Percentiles rank a stretch among this genome's conserved stretches.
phyloP scores from a whole-genome alignment of 2,329 filamentous ascomycete genomes.

The Kalaharituber pfeilii region DNA sequence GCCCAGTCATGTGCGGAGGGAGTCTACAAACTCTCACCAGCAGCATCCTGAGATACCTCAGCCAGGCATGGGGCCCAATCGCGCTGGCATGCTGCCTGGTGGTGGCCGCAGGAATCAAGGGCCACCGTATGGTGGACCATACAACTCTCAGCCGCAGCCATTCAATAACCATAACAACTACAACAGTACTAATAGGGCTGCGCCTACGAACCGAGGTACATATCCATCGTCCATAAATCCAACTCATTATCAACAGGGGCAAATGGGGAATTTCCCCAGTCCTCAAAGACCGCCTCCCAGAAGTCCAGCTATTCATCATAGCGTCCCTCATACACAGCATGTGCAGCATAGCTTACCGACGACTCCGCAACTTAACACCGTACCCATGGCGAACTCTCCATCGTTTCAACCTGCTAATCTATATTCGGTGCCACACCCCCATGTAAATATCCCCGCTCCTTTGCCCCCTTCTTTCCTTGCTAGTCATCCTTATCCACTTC shows the following conservation, averaged over 20 bases:
- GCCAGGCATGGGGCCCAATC: constrained; percentile 33
- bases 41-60: constrained; percentile 35
- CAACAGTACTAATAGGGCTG: constrained; percentile 2
- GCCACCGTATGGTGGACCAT: constrained; percentile 31
- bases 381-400: constrained; percentile 22
- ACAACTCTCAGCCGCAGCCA: constrained; percentile 27
- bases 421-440: background rate
- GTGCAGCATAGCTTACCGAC: constrained; percentile 30
- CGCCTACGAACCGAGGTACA: constrained; percentile 21
- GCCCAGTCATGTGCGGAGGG: constrained; percentile 55
- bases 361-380: constrained; percentile 26
- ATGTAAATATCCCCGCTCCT: constrained; percentile 20
- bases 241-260: constrained; percentile 56
- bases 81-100: constrained; percentile 28
- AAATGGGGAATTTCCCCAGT: constrained; percentile 38
- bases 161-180: constrained; percentile 31
- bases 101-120: constrained; percentile 32
- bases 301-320: constrained; percentile 30
- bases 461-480: constrained; percentile 34
- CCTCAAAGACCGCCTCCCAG: constrained; percentile 31
- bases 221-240: constrained; percentile 42
- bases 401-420: background rate
- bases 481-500: constrained; percentile 31
- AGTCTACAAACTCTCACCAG: constrained; percentile 69
- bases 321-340: constrained; percentile 35